A percentile compares a stretch with the other conserved stretches of the same genome.
Evolutionary conservation across 2,329 filamentous ascomycete genomes (phyloP).

Genomic region (Fusarium ambrosium): DNA sequence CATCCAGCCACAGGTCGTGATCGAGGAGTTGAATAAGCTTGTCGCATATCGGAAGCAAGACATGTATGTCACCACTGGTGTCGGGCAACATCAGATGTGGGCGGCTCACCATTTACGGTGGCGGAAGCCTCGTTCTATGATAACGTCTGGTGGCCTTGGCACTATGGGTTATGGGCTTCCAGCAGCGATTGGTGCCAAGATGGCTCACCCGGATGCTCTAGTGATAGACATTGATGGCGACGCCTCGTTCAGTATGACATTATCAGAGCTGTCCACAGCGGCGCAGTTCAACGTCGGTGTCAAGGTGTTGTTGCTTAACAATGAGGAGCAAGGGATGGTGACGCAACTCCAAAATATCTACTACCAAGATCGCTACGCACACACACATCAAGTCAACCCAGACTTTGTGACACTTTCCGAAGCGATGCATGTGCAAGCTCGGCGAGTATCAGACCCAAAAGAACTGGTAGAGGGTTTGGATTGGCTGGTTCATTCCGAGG

Average conservation of each 20-base stretch:
- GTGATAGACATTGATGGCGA: slow-evolving; percentile 98
- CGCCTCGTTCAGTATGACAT: slow-evolving; percentile 98
- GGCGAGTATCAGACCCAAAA: slow-evolving; percentile 78
- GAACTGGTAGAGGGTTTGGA: slow-evolving; percentile 83
- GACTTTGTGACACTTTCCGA: slow-evolving; percentile 94
- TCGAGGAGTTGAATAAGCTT: slow-evolving; percentile 89
- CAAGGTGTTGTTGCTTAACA: slow-evolving; percentile 95
- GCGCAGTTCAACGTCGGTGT: slow-evolving; percentile 96
- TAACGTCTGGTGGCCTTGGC: slow-evolving; percentile 92
- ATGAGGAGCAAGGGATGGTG: slow-evolving; percentile 98
- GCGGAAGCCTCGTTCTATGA: slow-evolving; percentile 91
- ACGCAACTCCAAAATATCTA: slow-evolving; percentile 98
- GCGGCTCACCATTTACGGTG: slow-evolving; percentile 96
- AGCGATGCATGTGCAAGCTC: slow-evolving; percentile 87
- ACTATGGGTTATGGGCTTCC: slow-evolving; percentile 94
- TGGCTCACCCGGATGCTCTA: slow-evolving; percentile 78
- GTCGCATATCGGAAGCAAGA: slow-evolving; percentile 83
- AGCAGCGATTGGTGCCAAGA: slow-evolving; percentile 95
- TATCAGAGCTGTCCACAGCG: slow-evolving; percentile 93
- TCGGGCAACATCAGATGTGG: slow-evolving; percentile 99
- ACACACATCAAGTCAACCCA: slow-evolving; percentile 96
- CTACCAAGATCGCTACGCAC: slow-evolving; percentile 92
- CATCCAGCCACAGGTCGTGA: slow-evolving; percentile 95
- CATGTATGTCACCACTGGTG: slow-evolving; percentile 92
- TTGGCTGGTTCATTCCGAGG: slow-evolving; percentile 91